Percentiles rank a stretch among this genome's conserved stretches.
Conservation (phyloP, 495 filamentous ascomycete species). For the Aspergillus saccharolyticus region DNA sequence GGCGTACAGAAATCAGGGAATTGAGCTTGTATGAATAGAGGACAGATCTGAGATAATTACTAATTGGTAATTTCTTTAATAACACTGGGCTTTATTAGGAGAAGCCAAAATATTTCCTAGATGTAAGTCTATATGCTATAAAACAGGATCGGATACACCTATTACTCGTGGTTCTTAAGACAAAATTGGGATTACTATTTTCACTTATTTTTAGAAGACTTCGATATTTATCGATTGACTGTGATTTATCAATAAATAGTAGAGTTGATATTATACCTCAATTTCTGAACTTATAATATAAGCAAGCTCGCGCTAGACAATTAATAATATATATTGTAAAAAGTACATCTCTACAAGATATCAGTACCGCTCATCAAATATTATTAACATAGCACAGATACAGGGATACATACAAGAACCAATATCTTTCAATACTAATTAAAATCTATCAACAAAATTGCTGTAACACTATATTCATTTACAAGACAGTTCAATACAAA, state of each 20-base stretch:
- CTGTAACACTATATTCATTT: slow-evolving; percentile 2
- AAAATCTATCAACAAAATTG: background rate
- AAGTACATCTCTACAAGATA: background rate
- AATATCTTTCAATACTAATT: slow-evolving; percentile 2
- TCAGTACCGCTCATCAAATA: background rate
- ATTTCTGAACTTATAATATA: background rate
- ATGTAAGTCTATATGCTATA: slow-evolving; percentile 27
- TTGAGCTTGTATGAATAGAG: slow-evolving; percentile 22
- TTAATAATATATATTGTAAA: background rate
- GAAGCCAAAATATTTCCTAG: slow-evolving; percentile 25
- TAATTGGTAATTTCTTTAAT: slow-evolving; percentile 26
- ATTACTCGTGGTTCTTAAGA: slow-evolving; percentile 13
- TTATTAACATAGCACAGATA: background rate
- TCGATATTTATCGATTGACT: slow-evolving; percentile 17
- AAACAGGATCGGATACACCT: slow-evolving; percentile 5
- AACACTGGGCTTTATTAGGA: slow-evolving; percentile 10
- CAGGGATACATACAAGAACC: slow-evolving; percentile 13
- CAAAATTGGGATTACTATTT: slow-evolving; percentile 5
- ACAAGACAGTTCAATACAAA: slow-evolving; percentile 18
- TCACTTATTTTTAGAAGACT: slow-evolving; percentile 14
- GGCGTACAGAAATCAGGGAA: slow-evolving; percentile 22
- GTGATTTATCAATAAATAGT: slow-evolving; percentile 5
- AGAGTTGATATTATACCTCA: slow-evolving; percentile 14
- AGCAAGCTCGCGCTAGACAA: too few species aligned
- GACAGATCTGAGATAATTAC: slow-evolving; percentile 17